These are phyloP conservation scores for Cutaneotrichosporon sp. DNA, from an alignment of 1,284 basidiomycete genomes.

Conservation along the genomic window DNA sequence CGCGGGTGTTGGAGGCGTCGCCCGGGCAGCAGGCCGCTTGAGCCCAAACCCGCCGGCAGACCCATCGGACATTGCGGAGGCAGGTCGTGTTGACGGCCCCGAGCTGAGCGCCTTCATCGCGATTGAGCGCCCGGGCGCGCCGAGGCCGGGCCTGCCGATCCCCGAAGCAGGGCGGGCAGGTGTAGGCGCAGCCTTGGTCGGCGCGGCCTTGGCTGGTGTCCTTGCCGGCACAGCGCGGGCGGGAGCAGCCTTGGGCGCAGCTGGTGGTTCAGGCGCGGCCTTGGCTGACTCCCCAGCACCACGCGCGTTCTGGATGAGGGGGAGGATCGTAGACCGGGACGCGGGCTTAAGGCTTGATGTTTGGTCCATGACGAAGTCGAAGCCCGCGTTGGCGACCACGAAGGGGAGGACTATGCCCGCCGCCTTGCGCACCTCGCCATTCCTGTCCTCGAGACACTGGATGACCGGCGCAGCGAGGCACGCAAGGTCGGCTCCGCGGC, in stretches of 20 bases:
- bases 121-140: constrained; percentile 40
- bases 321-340: constrained; percentile 78
- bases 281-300: constrained; percentile 25
- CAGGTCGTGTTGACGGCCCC: constrained; percentile 35
- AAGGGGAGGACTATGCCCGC: constrained; percentile 79
- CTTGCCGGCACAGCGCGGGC: constrained; percentile 25
- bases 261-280: constrained; percentile 14
- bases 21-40: constrained; percentile 26
- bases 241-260: constrained; percentile 11
- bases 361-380: constrained; percentile 82
- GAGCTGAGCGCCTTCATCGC: constrained; percentile 49
- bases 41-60: constrained; percentile 19
- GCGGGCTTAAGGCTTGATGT: constrained; percentile 88
- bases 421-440: constrained; percentile 85
- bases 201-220: constrained; percentile 24
- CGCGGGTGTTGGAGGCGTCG: constrained; percentile 24
- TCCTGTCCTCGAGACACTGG: constrained; percentile 86
- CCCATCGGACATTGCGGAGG: constrained; percentile 29
- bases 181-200: constrained; percentile 19
- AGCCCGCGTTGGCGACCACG: constrained; percentile 76
- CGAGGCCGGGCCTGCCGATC: constrained; percentile 16
- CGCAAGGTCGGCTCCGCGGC: constrained; percentile 68
- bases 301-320: constrained; percentile 73
- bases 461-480: constrained; percentile 73
- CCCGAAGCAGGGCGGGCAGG: constrained; percentile 8